Percentiles rank a stretch among this genome's conserved stretches.
Conservation (phyloP, 495 filamentous ascomycete genomes). For the Tuber calosporum region DNA sequence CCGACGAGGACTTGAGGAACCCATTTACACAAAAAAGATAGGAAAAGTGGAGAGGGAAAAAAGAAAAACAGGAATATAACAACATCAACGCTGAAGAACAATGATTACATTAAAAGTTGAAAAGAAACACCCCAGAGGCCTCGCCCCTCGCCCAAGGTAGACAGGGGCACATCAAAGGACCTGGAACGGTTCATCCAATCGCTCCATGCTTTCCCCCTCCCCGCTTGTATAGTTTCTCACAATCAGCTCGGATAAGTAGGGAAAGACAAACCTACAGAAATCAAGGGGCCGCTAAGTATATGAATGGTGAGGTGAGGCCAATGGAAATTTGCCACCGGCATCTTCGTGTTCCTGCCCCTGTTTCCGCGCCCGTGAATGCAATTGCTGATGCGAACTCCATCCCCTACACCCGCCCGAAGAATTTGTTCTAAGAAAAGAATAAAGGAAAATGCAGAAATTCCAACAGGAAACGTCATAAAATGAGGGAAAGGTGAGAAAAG, state of each 20-base stretch:
- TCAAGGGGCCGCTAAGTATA: conserved; percentile 28
- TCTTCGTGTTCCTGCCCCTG: conserved; percentile 19
- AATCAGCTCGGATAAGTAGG: not conserved
- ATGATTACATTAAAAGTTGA: conserved; percentile 28
- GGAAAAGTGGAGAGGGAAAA: not conserved
- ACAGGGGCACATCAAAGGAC: not conserved
- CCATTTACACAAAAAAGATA: conserved; percentile 17
- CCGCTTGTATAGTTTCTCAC: not conserved
- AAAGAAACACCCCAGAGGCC: not conserved
- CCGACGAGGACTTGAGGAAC: not conserved
- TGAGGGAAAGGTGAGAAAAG: conserved; percentile 24
- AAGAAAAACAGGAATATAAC: conserved; percentile 11
- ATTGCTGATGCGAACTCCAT: conserved; percentile 33
- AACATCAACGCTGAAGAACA: conserved; percentile 13
- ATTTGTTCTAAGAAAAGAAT: conserved; percentile 38
- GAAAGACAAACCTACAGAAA: not conserved
- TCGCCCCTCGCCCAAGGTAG: not conserved
- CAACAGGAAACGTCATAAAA: conserved; percentile 29
- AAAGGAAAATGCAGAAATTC: conserved; percentile 21
- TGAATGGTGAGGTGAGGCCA: conserved; percentile 32
- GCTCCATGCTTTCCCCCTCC: not conserved
- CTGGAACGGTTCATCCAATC: not conserved
- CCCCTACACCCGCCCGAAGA: conserved; percentile 27
- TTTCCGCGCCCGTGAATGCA: conserved; percentile 35
- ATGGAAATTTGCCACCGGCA: conserved; percentile 31